These are phyloP conservation scores for Dendrobium chrysotoxum DNA, from an alignment of 106 monocot genomes.

Conservation along the genomic window DNA sequence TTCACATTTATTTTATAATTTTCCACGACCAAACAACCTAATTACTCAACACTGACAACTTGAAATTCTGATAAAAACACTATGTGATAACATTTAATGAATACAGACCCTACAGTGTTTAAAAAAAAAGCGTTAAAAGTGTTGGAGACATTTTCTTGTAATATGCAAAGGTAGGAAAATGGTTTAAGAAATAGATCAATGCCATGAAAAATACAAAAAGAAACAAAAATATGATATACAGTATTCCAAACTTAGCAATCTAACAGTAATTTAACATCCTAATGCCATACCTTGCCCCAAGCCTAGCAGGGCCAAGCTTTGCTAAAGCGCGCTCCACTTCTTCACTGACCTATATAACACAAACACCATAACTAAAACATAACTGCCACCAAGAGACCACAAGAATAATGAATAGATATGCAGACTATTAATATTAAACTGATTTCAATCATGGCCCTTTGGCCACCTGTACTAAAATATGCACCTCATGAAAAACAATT, in stretches of 20 bases:
- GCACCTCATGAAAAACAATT: not conserved
- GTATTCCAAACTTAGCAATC: not conserved
- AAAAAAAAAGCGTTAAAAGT: not conserved
- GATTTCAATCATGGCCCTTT: not conserved
- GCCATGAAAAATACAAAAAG: not conserved
- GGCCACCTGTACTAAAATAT: not conserved
- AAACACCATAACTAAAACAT: not conserved
- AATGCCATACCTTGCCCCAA: constrained; percentile 53
- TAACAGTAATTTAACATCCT: not conserved
- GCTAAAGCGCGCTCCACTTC: constrained; percentile 96
- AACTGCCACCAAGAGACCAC: not conserved
- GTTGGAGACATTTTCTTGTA: not conserved
- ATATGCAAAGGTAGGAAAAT: not conserved
- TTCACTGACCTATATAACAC: constrained; percentile 74
- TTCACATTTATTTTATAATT: not conserved
- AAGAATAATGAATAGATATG: not conserved
- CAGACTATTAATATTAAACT: not conserved
- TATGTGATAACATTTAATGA: not conserved
- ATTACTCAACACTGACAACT: not conserved
- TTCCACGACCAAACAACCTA: not conserved
- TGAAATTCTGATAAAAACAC: not conserved
- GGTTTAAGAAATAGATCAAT: not conserved
- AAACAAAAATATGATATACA: not conserved
- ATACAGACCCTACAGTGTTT: not conserved
- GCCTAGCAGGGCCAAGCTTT: constrained; percentile 54